These are phyloP conservation scores for Ophiostoma sp. DNA, from an alignment of 2,329 filamentous ascomycete genomes.

Conservation along the genomic window DNA sequence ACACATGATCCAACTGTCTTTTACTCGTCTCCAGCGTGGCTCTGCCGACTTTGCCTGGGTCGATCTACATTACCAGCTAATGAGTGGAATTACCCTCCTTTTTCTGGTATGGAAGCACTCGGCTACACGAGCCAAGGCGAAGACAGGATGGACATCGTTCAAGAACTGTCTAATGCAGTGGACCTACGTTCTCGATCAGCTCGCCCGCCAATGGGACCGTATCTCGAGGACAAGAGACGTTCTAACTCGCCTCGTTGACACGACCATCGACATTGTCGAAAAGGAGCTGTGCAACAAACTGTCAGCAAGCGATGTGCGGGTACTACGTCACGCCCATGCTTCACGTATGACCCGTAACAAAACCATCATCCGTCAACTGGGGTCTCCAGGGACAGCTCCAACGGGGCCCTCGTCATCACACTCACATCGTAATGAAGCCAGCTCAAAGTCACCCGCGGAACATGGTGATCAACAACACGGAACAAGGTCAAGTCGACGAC, in stretches of 20 bases:
- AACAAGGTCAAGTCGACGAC: background rate
- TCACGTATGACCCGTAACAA: conserved; percentile 11
- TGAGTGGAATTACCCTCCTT: conserved; percentile 33
- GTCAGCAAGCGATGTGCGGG: conserved; percentile 7
- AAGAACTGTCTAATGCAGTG: conserved; percentile 33
- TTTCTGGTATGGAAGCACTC: conserved; percentile 30
- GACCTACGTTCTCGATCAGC: conserved; percentile 29
- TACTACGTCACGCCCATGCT: background rate
- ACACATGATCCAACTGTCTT: conserved; percentile 32
- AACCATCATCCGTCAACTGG: conserved; percentile 22
- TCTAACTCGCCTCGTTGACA: conserved; percentile 20
- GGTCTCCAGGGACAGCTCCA: background rate
- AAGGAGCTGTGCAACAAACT: conserved; percentile 23
- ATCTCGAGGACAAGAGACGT: conserved; percentile 24
- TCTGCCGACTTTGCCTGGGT: conserved; percentile 32
- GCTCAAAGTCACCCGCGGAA: background rate
- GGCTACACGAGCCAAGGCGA: conserved; percentile 18
- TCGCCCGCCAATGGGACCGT: conserved; percentile 30
- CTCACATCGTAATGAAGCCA: background rate
- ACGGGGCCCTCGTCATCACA: background rate
- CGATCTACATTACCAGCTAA: conserved; percentile 33
- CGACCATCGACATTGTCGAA: conserved; percentile 26
- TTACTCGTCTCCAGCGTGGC: conserved; percentile 25
- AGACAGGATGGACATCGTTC: conserved; percentile 31
- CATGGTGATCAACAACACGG: background rate